A percentile compares a stretch with the other conserved stretches of the same genome.
These are phyloP conservation scores for Claviceps sp. DNA, from an alignment of 2,329 filamentous ascomycete genomes.

Conservation along the genomic window DNA sequence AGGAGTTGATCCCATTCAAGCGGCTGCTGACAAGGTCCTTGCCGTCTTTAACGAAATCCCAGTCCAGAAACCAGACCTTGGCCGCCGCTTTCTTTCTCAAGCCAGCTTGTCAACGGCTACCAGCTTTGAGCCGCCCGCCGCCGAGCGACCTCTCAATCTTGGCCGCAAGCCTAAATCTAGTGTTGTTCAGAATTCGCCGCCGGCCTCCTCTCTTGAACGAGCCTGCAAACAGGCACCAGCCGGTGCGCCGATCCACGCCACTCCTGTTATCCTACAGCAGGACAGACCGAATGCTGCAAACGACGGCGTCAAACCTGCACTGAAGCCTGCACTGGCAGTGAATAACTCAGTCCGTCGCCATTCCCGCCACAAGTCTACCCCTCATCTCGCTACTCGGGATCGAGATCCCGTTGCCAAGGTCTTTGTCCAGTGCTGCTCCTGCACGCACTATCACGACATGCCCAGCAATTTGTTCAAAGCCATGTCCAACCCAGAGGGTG, in stretches of 20 bases:
- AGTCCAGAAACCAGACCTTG: constrained; percentile 6
- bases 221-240: constrained; percentile 9
- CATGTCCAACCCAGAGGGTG: constrained; percentile 45
- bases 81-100: constrained; percentile 9
- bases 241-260: constrained; percentile 7
- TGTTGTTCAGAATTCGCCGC: neutral
- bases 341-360: neutral
- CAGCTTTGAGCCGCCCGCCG: constrained; percentile 22
- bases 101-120: constrained; percentile 5
- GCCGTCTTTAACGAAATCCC: constrained; percentile 10
- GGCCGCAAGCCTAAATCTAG: constrained; percentile 8
- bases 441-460: constrained; percentile 53
- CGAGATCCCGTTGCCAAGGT: constrained; percentile 43
- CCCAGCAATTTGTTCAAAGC: constrained; percentile 50
- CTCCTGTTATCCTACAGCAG: constrained; percentile 6
- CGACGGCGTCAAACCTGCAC: neutral
- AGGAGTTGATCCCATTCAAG: constrained; percentile 6
- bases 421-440: constrained; percentile 51
- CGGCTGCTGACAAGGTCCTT: constrained; percentile 9
- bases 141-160: constrained; percentile 24
- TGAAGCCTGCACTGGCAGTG: neutral
- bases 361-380: constrained; percentile 5
- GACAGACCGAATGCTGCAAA: neutral
- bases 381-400: constrained; percentile 4
- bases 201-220: constrained; percentile 11